Percentiles rank a stretch among this genome's conserved stretches.
These are phyloP conservation scores for Phellopilus nigrolimitatus DNA, from an alignment of 1,284 basidiomycete genomes.

Conservation along the genomic window DNA sequence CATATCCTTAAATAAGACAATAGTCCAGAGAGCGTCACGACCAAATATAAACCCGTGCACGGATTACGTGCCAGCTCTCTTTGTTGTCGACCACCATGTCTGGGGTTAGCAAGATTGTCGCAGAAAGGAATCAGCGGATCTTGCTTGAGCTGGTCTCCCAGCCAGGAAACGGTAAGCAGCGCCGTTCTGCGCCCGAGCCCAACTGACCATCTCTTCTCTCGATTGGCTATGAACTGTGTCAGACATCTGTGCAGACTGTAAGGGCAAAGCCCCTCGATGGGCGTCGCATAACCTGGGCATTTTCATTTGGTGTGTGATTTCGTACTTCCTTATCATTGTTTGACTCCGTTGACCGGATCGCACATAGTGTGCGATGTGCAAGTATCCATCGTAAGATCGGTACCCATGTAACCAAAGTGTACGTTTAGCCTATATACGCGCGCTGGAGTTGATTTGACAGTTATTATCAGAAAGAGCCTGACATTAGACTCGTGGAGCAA, in stretches of 20 bases:
- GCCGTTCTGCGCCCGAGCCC: no score
- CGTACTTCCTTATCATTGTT: constrained; percentile 4
- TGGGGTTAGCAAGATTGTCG: constrained; percentile 47
- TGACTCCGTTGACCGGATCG: constrained; percentile 8
- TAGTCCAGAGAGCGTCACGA: no score
- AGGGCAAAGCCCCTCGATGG: constrained; percentile 72
- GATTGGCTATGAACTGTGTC: no score
- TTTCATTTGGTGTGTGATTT: constrained; percentile 61
- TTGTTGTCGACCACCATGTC: constrained; percentile 4
- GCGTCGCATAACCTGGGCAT: constrained; percentile 77
- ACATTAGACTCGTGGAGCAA: constrained; percentile 81
- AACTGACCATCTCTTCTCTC: no score
- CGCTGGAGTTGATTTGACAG: constrained; percentile 20
- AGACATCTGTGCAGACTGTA: constrained; percentile 86
- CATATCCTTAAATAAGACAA: no score
- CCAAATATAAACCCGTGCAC: no score
- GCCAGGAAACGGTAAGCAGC: constrained; percentile 69
- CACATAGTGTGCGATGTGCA: constrained; percentile 69
- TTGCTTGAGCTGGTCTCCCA: constrained; percentile 60
- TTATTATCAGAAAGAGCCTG: constrained; percentile 65
- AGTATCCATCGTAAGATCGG: constrained; percentile 87
- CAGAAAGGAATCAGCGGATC: constrained; percentile 64
- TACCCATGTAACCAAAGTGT: constrained; percentile 83
- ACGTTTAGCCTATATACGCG: constrained; percentile 30
- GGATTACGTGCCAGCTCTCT: not conserved